A percentile compares a stretch with the other conserved stretches of the same genome.
Conservation (phyloP, 352 stramenopile genomes). For the Phytophthora meadii region DNA sequence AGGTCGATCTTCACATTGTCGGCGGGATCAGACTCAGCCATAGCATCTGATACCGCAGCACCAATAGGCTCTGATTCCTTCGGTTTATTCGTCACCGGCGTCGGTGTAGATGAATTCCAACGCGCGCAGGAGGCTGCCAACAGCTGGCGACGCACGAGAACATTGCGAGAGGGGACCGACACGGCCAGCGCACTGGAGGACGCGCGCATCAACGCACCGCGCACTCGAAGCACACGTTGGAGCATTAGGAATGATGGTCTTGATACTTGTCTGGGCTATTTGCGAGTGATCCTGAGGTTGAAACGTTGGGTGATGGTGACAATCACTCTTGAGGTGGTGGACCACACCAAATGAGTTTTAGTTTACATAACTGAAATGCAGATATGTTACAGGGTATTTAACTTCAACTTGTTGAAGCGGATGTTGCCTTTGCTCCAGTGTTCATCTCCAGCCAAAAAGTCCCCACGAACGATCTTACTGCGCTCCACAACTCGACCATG, state of each 20-base stretch:
- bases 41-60: conserved; percentile 4
- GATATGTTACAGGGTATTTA: neutral
- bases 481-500: conserved; percentile 50
- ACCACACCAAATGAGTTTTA: too few relatives aligned
- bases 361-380: neutral
- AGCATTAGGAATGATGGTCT: conserved; percentile 12
- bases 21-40: conserved; percentile 16
- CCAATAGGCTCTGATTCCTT: conserved; percentile 10
- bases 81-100: neutral
- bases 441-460: conserved; percentile 72
- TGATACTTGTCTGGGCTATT: conserved; percentile 14
- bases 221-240: conserved; percentile 25
- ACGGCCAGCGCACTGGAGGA: conserved; percentile 14
- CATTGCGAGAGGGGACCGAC: conserved; percentile 2
- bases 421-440: conserved; percentile 62
- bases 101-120: conserved; percentile 28
- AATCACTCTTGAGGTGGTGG: neutral
- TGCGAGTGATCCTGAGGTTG: conserved; percentile 8
- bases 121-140: conserved; percentile 23
- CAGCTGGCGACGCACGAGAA: conserved; percentile 23
- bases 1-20: conserved; percentile 59
- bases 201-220: conserved; percentile 19
- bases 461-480: conserved; percentile 66
- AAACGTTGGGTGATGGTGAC: conserved; percentile 3
- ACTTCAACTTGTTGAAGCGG: conserved; percentile 49